Evolutionary conservation across 306 rosid genomes (phyloP).

Genomic region (Vachellia pachyceras): DNA sequence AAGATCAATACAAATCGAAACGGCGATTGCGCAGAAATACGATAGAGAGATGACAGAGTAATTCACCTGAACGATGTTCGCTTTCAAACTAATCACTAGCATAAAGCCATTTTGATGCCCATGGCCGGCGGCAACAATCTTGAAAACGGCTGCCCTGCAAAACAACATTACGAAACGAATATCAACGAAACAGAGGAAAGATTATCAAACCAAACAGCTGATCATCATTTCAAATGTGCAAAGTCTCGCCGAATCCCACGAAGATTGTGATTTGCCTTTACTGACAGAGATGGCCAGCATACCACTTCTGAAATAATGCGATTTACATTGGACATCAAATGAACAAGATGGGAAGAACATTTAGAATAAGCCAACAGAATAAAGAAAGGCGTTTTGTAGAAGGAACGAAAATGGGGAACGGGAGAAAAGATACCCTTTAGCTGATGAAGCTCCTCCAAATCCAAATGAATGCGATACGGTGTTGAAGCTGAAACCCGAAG

Average conservation of each 20-base stretch:
- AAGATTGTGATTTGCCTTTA: background rate
- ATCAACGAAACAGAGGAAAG: background rate
- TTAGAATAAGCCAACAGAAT: background rate
- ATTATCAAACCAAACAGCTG: background rate
- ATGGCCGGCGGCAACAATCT: background rate
- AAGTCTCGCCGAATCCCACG: background rate
- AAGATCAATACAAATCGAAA: background rate
- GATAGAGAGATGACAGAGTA: background rate
- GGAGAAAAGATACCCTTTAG: background rate
- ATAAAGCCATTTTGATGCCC: background rate
- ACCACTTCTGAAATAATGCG: background rate
- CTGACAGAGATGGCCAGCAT: background rate
- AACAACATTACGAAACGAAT: background rate
- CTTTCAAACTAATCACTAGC: background rate
- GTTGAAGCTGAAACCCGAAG: background rate
- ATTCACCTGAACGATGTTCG: background rate
- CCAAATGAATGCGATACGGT: background rate
- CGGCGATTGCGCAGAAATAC: constrained; percentile 29
- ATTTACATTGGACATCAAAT: background rate
- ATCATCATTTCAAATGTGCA: background rate
- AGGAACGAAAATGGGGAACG: background rate
- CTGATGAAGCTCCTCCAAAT: background rate
- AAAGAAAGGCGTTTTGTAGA: background rate
- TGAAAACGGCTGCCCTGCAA: constrained; percentile 10
- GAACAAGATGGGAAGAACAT: background rate